phyloP scores from a whole-genome alignment of 768 basidiomycete species.

The Kwoniella dendrophila region DNA sequence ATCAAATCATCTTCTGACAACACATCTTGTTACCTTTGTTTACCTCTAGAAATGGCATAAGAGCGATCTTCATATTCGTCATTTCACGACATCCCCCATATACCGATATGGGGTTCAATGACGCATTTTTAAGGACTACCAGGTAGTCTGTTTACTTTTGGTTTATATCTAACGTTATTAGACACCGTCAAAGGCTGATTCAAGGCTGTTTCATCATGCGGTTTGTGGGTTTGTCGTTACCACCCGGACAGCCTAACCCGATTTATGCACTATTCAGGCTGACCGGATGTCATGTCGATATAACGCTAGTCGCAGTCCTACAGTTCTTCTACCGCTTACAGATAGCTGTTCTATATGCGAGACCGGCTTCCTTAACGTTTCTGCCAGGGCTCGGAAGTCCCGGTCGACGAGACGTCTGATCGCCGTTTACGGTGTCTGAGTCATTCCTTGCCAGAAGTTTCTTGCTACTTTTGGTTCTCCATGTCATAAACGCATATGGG shows the following conservation, averaged over 20 bases:
- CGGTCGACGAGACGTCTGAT: constrained; percentile 2
- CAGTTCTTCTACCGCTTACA: no score
- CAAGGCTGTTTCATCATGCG: no score
- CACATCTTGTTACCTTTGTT: not conserved
- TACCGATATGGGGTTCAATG: not conserved
- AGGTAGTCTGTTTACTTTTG: not conserved
- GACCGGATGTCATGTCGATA: not conserved
- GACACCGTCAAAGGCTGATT: not conserved
- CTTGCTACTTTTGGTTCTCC: not conserved
- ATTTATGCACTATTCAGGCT: not conserved
- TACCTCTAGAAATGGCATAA: not conserved
- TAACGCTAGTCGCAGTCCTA: no score
- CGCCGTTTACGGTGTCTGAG: not conserved
- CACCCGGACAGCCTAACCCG: not conserved
- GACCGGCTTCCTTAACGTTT: not conserved
- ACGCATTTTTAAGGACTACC: not conserved
- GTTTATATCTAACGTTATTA: no score
- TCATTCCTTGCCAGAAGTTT: not conserved
- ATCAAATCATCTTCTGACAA: no score
- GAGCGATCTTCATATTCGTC: not conserved
- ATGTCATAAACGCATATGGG: not conserved
- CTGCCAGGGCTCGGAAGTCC: not conserved
- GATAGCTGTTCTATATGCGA: not conserved
- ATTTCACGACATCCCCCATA: not conserved
- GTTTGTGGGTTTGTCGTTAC: no score